Percentiles rank a stretch among this genome's conserved stretches.
Conservation (phyloP, 2,329 filamentous ascomycete genomes). For the Akanthomyces uredinophilus region DNA sequence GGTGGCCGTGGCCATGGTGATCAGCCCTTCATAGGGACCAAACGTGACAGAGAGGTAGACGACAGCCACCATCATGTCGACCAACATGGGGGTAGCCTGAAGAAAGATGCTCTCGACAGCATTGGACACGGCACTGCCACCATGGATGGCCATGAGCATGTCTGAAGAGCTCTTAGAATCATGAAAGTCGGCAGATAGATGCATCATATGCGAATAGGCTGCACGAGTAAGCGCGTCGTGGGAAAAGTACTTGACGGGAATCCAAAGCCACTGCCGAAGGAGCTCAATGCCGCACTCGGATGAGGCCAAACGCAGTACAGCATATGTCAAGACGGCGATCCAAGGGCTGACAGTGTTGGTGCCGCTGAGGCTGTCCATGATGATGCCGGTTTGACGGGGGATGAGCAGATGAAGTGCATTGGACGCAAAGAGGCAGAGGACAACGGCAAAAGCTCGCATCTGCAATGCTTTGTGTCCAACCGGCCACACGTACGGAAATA, state of each 20-base stretch:
- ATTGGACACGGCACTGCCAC: slow-evolving; percentile 48
- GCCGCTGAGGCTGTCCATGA: slow-evolving; percentile 63
- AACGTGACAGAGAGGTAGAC: slow-evolving; percentile 55
- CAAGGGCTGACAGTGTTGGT: slow-evolving; percentile 44
- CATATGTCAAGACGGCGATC: slow-evolving; percentile 48
- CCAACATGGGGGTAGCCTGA: slow-evolving; percentile 53
- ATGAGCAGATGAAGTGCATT: slow-evolving; percentile 72
- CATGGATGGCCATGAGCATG: slow-evolving; percentile 52
- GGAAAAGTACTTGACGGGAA: slow-evolving; percentile 54
- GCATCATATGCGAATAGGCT: slow-evolving; percentile 55
- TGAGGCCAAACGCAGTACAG: slow-evolving; percentile 44
- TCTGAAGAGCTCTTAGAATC: slow-evolving; percentile 56
- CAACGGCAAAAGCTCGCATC: slow-evolving; percentile 60
- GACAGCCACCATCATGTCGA: slow-evolving; percentile 55
- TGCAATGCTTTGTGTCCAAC: slow-evolving; percentile 61
- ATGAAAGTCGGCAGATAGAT: slow-evolving; percentile 57
- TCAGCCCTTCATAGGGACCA: slow-evolving; percentile 57
- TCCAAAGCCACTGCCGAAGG: slow-evolving; percentile 50
- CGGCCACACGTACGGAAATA: slow-evolving; percentile 77
- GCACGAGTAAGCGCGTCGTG: slow-evolving; percentile 48
- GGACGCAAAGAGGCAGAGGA: slow-evolving; percentile 61
- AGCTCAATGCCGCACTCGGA: slow-evolving; percentile 52
- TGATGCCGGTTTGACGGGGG: slow-evolving; percentile 74
- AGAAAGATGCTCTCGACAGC: slow-evolving; percentile 56
- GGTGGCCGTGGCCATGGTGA: slow-evolving; percentile 53